Evolutionary conservation across 352 stramenopile genomes (phyloP).

Genomic region (Phytophthora ramorum): DNA sequence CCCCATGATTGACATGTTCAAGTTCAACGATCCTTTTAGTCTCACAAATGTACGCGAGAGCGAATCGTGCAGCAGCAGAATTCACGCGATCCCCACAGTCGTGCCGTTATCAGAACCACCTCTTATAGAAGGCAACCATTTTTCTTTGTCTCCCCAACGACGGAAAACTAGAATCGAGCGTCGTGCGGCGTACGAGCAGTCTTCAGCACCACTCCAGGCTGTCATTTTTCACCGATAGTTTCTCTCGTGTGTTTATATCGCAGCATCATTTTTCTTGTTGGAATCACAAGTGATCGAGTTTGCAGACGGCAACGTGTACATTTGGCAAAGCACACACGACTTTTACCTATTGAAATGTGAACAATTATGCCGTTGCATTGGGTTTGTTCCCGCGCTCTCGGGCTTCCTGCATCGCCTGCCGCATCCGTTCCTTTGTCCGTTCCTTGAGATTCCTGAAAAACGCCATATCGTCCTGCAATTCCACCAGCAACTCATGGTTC

Average conservation of each 20-base stretch:
- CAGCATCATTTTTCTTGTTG: background rate
- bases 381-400: slow-evolving; percentile 37
- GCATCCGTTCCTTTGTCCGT: slow-evolving; percentile 73
- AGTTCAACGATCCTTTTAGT: slow-evolving; percentile 17
- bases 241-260: too few species aligned
- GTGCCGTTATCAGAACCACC: slow-evolving; percentile 31
- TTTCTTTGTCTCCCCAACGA: slow-evolving; percentile 1
- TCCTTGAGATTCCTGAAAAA: slow-evolving; percentile 80
- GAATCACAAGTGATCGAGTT: slow-evolving; percentile 1
- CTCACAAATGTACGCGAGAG: slow-evolving; percentile 13
- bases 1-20: slow-evolving; percentile 21
- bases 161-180: background rate
- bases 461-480: slow-evolving; percentile 75
- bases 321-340: background rate
- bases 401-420: slow-evolving; percentile 59
- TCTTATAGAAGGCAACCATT: background rate
- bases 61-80: background rate
- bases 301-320: slow-evolving; percentile 9
- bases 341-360: slow-evolving; percentile 1
- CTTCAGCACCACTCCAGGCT: background rate
- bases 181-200: background rate
- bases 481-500: slow-evolving; percentile 63
- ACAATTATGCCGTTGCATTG: slow-evolving; percentile 38
- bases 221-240: background rate
- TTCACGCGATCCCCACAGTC: background rate